These are phyloP conservation scores for Pseudogymnoascus sp. DNA, from an alignment of 2,329 filamentous ascomycete species.

Conservation along the genomic window DNA sequence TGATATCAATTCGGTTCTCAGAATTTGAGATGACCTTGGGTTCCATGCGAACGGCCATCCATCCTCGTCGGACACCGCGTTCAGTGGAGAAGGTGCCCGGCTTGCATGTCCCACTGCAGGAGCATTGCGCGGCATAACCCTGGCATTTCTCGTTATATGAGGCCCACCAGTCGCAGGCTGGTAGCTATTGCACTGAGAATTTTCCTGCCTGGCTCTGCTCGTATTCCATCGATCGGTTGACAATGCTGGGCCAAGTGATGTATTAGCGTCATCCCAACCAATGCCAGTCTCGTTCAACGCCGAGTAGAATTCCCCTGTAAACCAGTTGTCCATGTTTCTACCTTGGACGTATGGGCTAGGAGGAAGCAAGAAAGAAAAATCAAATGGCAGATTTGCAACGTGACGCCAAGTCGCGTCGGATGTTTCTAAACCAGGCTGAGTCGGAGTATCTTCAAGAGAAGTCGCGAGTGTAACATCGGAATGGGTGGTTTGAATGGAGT, in stretches of 20 bases:
- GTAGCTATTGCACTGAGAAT: background rate
- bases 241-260: conserved; percentile 10
- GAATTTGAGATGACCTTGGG: conserved; percentile 14
- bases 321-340: conserved; percentile 16
- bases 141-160: background rate
- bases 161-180: background rate
- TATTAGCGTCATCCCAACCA: conserved; percentile 14
- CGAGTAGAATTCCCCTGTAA: conserved; percentile 21
- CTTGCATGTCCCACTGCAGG: background rate
- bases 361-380: conserved; percentile 20
- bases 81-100: conserved; percentile 16
- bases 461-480: background rate
- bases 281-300: conserved; percentile 21
- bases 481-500: background rate
- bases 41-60: conserved; percentile 23
- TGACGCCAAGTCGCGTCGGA: background rate
- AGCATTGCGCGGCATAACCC: background rate
- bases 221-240: conserved; percentile 7
- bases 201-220: background rate
- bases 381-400: conserved; percentile 8
- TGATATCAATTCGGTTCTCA: conserved; percentile 16
- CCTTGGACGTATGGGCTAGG: conserved; percentile 5
- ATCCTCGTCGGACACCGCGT: conserved; percentile 19
- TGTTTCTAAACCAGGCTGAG: background rate
- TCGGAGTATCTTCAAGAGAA: background rate